Evolutionary conservation across 805 yeast genomes (phyloP), one percentile per base, ranked within the genome.

Genomic region (Yamadazyma nakazawae): DNA sequence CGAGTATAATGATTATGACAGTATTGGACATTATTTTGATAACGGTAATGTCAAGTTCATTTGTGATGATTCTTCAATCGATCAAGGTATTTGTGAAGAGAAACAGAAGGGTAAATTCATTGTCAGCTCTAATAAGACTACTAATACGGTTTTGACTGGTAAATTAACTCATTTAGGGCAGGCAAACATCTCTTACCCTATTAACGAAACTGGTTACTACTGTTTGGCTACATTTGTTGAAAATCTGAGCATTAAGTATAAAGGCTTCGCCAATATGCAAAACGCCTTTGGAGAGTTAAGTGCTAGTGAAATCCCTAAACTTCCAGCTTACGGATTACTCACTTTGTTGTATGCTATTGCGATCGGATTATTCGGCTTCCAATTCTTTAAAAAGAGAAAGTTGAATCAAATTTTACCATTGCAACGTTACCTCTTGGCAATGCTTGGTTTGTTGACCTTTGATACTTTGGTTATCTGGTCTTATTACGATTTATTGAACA

Each of bases 401-500:
- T 67, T 68, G 53, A 80, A 88, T 58, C 97, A 92, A 62, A 75
- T 92, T 46, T 73, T 95, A 57, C 91, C 96, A 10, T 79, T 94
- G 48, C 99, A 94, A 67, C 84, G 88, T 62, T 92, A 94, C 65
- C 77, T 94, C 58, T 81, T 96, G 43, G 96, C 86, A 2, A 87
- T 92, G 70, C 85, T 87, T 51, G 82, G 81, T 6, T 87, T 89
- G 57, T 77, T 94, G 61, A 84, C 96, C 1, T 72, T 82, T 18
- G 98, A 94, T 66, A 87, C 89, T 55, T 79, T 90, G 43, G 80
- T 89, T 43, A 84, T 89, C 38, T 91, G 97, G 96, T 89, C 96
- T 2, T 86, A 88, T 62, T 94, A 86, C 62, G 96, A 89, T 59
- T 75, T 88, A 52, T 81, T 82, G 57, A 94, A 94, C 67, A 72